A percentile compares a stretch with the other conserved stretches of the same genome.
These are phyloP conservation scores for Aristolochia contorta DNA, from an alignment of 164 flowering plant genomes.

Conservation along the genomic window DNA sequence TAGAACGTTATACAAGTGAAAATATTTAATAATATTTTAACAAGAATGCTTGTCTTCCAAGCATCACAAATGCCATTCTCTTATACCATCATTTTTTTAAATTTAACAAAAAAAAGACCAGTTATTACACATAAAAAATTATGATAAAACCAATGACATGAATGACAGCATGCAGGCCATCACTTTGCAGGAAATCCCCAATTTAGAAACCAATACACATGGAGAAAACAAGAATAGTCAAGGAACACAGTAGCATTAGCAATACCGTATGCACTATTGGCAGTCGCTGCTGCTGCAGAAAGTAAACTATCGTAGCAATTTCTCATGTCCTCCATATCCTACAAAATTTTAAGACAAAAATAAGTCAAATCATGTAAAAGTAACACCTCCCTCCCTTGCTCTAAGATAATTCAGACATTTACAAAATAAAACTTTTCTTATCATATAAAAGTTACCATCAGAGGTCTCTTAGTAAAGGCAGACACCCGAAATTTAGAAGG, in stretches of 20 bases:
- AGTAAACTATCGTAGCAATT: conserved; percentile 86
- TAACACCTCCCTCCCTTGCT: background rate
- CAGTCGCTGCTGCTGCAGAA: conserved; percentile 88
- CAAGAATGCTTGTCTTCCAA: too few relatives aligned
- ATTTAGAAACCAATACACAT: too few relatives aligned
- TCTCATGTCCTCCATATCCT: conserved; percentile 93
- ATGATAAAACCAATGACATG: background rate
- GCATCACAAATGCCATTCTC: too few relatives aligned
- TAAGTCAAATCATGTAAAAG: background rate
- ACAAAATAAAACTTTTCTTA: too few relatives aligned
- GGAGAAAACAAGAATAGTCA: background rate
- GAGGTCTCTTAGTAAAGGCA: too few relatives aligned
- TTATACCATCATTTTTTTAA: too few relatives aligned
- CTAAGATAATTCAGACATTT: background rate
- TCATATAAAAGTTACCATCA: too few relatives aligned
- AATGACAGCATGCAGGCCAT: background rate
- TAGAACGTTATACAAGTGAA: too few relatives aligned
- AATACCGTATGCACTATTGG: conserved; percentile 85
- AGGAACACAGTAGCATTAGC: background rate
- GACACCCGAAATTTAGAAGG: too few relatives aligned
- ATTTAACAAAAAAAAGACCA: too few relatives aligned
- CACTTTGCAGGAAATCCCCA: too few relatives aligned
- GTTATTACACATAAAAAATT: background rate
- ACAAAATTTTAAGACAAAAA: conserved; percentile 9
- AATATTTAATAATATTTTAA: too few relatives aligned